Conservation (phyloP, 176 grass and related monocot genomes). For the Aegilops longissima region DNA sequence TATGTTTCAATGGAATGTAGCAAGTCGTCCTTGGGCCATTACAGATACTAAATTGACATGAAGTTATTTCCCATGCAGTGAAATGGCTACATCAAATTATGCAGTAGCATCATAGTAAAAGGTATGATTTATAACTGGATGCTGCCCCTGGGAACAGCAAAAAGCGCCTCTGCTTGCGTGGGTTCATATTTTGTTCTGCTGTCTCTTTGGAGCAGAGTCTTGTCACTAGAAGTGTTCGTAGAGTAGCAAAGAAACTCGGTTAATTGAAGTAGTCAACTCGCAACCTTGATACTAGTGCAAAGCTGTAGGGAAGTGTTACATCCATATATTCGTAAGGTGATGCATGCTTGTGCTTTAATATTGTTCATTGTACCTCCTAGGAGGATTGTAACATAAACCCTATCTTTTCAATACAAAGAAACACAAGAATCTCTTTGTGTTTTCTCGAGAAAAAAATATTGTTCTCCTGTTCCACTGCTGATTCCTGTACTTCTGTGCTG, state of each 20-base stretch:
- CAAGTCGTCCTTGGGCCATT: background rate
- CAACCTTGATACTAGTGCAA: background rate
- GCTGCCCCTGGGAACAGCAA: background rate
- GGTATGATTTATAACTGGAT: background rate
- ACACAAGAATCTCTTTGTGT: too few species aligned
- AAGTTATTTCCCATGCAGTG: background rate
- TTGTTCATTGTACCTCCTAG: background rate
- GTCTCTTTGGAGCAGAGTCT: background rate
- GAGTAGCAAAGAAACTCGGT: background rate
- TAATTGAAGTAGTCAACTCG: background rate
- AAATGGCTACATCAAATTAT: conserved; percentile 1
- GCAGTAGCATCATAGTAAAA: background rate
- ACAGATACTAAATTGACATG: background rate
- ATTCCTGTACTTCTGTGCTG: conserved; percentile 21
- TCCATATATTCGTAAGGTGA: background rate
- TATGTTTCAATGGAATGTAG: background rate
- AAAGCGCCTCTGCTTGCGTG: background rate
- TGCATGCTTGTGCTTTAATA: background rate
- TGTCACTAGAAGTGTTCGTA: background rate
- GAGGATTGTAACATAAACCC: too few species aligned
- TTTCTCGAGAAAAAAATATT: background rate
- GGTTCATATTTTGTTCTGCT: background rate
- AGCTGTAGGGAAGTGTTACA: background rate
- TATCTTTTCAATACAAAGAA: too few species aligned
- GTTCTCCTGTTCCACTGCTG: background rate